Evolutionary conservation across 176 grass and related monocot species (phyloP).

Genomic region (Cenchrus fungigraminus): DNA sequence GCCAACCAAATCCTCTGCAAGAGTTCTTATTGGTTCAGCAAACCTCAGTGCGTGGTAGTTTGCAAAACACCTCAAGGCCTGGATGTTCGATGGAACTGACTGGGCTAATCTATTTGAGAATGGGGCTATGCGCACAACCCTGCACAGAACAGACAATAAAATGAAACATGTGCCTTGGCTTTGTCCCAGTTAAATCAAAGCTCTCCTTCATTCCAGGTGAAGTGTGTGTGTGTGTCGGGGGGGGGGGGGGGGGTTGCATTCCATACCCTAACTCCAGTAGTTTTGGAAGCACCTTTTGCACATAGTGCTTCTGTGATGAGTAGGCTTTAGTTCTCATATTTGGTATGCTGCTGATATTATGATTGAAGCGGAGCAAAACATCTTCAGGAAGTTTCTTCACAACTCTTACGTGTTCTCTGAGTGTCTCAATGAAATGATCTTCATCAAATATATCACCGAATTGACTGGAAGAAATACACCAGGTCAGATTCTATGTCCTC

Average conservation of each 20-base stretch:
- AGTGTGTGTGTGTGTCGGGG: too few relatives aligned
- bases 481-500: slow-evolving; percentile 18
- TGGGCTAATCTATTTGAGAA: slow-evolving; percentile 95
- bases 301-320: slow-evolving; percentile 74
- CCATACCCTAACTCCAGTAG: slow-evolving; percentile 82
- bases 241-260: not conserved
- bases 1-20: slow-evolving; percentile 74
- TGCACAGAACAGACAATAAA: slow-evolving; percentile 51
- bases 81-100: slow-evolving; percentile 69
- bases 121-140: slow-evolving; percentile 87
- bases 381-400: slow-evolving; percentile 78
- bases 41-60: slow-evolving; percentile 91
- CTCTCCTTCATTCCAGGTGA: not conserved
- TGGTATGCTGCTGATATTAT: slow-evolving; percentile 89
- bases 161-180: slow-evolving; percentile 26
- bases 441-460: slow-evolving; percentile 94
- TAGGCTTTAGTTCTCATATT: slow-evolving; percentile 97
- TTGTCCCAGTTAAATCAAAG: slow-evolving; percentile 30
- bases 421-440: slow-evolving; percentile 78
- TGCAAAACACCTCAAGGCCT: slow-evolving; percentile 79
- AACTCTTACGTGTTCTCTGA: slow-evolving; percentile 79
- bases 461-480: slow-evolving; percentile 67
- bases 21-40: slow-evolving; percentile 74
- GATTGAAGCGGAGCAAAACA: slow-evolving; percentile 71
- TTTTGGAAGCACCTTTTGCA: slow-evolving; percentile 85